Percentiles rank a stretch among this genome's conserved stretches.
These are phyloP conservation scores for Hyphodiscus sp. DNA, from an alignment of 2,329 filamentous ascomycete species.

Conservation along the genomic window DNA sequence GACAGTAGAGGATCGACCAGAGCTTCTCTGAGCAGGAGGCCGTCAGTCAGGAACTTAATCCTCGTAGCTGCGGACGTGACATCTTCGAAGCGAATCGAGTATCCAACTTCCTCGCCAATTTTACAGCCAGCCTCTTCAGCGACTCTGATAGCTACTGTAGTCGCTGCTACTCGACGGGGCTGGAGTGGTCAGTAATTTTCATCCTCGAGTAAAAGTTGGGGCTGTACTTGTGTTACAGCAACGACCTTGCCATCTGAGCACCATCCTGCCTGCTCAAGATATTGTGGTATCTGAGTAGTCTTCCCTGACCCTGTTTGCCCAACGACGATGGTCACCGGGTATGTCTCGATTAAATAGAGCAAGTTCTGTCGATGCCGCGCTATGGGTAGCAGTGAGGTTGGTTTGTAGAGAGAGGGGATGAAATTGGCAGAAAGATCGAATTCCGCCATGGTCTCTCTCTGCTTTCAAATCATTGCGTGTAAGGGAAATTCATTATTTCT, in stretches of 20 bases:
- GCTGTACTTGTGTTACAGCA: slow-evolving; percentile 75
- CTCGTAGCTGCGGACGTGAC: slow-evolving; percentile 76
- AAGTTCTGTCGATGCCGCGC: slow-evolving; percentile 72
- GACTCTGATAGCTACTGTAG: slow-evolving; percentile 80
- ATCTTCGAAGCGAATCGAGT: slow-evolving; percentile 90
- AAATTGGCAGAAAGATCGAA: slow-evolving; percentile 51
- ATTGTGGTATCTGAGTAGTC: slow-evolving; percentile 93
- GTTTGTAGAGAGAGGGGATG: slow-evolving; percentile 82
- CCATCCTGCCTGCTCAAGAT: slow-evolving; percentile 83
- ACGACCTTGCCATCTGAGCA: slow-evolving; percentile 76
- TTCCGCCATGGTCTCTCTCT: slow-evolving; percentile 37
- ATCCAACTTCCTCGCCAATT: slow-evolving; percentile 85
- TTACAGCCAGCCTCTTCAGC: slow-evolving; percentile 85
- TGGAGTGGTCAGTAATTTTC: slow-evolving; percentile 31
- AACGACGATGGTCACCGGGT: slow-evolving; percentile 79
- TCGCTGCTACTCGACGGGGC: slow-evolving; percentile 86
- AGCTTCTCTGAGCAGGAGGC: slow-evolving; percentile 82
- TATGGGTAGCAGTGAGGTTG: slow-evolving; percentile 77
- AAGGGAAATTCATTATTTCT: no score
- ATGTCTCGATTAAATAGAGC: slow-evolving; percentile 79
- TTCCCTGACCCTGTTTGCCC: slow-evolving; percentile 95
- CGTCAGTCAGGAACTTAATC: slow-evolving; percentile 95
- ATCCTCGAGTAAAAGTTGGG: neutral
- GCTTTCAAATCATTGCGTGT: slow-evolving; percentile 12
- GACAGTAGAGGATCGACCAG: slow-evolving; percentile 87